Percentiles rank a stretch among this genome's conserved stretches.
These are phyloP conservation scores for Melanopsichium pennsylvanicum DNA, from an alignment of 1,284 basidiomycete genomes.

Conservation along the genomic window DNA sequence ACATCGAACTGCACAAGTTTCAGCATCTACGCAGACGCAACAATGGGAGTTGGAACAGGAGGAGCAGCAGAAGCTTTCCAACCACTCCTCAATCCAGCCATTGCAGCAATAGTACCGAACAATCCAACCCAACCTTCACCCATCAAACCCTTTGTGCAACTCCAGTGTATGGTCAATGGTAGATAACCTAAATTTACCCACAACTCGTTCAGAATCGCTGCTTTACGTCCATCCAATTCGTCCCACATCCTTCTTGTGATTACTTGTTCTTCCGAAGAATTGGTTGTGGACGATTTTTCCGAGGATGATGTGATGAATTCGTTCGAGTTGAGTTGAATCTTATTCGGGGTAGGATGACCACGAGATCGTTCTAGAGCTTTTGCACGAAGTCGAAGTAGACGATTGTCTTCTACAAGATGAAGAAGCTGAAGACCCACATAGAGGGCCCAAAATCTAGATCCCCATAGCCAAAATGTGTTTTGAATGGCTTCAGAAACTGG, in stretches of 20 bases:
- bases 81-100: conserved; percentile 54
- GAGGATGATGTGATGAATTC: conserved; percentile 7
- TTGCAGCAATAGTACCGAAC: conserved; percentile 62
- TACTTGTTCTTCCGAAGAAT: conserved; percentile 48
- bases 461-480: conserved; percentile 55
- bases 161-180: conserved; percentile 83
- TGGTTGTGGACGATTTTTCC: conserved; percentile 24
- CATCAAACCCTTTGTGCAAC: conserved; percentile 50
- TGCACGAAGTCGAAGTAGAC: conserved; percentile 60
- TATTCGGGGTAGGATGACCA: conserved; percentile 56
- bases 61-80: conserved; percentile 57
- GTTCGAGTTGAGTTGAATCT: conserved; percentile 36
- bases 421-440: conserved; percentile 63
- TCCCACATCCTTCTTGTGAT: conserved; percentile 61
- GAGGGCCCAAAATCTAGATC: conserved; percentile 60
- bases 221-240: conserved; percentile 70
- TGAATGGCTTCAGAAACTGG: conserved; percentile 48
- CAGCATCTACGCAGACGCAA: neutral
- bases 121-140: conserved; percentile 62
- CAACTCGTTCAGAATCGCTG: conserved; percentile 77
- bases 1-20: too few species aligned
- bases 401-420: conserved; percentile 64
- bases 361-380: conserved; percentile 59
- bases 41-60: conserved; percentile 18
- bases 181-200: conserved; percentile 78